Percentiles rank a stretch among this genome's conserved stretches.
These are phyloP conservation scores for Sordariomycetes sp. DNA, from an alignment of 2,329 filamentous ascomycete species.

Conservation along the genomic window DNA sequence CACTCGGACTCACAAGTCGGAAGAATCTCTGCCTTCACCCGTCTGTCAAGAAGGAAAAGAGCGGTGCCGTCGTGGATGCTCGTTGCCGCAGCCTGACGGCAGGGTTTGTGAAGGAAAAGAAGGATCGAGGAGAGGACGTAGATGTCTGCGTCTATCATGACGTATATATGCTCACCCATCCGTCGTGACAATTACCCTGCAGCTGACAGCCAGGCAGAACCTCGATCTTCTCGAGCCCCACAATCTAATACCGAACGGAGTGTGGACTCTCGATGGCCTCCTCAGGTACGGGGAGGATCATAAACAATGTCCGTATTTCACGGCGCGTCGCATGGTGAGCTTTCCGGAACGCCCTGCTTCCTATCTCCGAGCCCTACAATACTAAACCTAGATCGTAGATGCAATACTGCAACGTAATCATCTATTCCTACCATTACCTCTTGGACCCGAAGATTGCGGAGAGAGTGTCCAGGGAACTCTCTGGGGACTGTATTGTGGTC, in stretches of 20 bases:
- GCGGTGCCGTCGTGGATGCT: slow-evolving; percentile 87
- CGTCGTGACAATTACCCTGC: neutral
- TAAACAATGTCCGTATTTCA: slow-evolving; percentile 97
- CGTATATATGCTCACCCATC: slow-evolving; percentile 28
- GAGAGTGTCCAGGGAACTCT: slow-evolving; percentile 85
- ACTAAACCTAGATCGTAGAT: slow-evolving; percentile 47
- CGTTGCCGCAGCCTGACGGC: slow-evolving; percentile 90
- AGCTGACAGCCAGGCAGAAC: slow-evolving; percentile 42
- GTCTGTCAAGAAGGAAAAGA: slow-evolving; percentile 93
- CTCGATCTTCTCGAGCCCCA: slow-evolving; percentile 90
- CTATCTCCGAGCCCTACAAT: neutral
- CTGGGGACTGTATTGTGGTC: slow-evolving; percentile 96
- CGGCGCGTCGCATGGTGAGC: slow-evolving; percentile 77
- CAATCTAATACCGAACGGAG: slow-evolving; percentile 85
- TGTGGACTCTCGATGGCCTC: slow-evolving; percentile 90
- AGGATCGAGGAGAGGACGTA: slow-evolving; percentile 86
- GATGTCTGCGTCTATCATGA: slow-evolving; percentile 95
- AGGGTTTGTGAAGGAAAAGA: slow-evolving; percentile 96
- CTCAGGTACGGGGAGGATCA: slow-evolving; percentile 85
- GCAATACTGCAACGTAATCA: slow-evolving; percentile 98
- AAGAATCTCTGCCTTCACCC: slow-evolving; percentile 97
- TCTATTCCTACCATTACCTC: slow-evolving; percentile 98
- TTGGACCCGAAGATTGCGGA: slow-evolving; percentile 97
- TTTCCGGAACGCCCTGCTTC: neutral
- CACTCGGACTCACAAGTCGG: slow-evolving; percentile 83